A percentile compares a stretch with the other conserved stretches of the same genome.
Conservation (phyloP, 305 asterid species). For the Solanum hybrid region DNA sequence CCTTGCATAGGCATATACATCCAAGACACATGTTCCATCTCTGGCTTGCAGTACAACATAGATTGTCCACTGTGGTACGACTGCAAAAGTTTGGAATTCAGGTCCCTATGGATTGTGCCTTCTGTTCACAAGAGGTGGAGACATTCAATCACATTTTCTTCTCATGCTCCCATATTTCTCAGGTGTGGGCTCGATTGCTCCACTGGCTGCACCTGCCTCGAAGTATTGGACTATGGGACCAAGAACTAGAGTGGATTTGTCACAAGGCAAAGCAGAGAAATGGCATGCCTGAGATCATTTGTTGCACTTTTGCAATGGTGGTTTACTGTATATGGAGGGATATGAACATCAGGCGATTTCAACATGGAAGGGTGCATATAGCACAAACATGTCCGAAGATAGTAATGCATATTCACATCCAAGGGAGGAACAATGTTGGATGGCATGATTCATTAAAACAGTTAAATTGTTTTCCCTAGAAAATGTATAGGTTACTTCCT, state of each 20-base stretch:
- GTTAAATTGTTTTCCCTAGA: not conserved
- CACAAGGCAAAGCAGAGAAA: not conserved
- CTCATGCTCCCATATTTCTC: not conserved
- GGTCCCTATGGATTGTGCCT: not conserved
- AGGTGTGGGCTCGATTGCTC: not conserved
- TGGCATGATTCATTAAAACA: not conserved
- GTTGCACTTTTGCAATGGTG: not conserved
- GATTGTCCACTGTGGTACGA: not conserved
- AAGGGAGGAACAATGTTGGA: not conserved
- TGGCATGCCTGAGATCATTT: not conserved
- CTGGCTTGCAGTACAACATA: too few relatives aligned
- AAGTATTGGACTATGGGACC: not conserved
- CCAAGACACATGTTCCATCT: not conserved
- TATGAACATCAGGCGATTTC: not conserved
- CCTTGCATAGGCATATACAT: not conserved
- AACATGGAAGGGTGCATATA: not conserved
- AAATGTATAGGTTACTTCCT: not conserved
- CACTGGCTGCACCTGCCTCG: not conserved
- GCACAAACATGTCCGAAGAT: not conserved
- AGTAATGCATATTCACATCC: not conserved
- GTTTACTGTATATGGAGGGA: not conserved
- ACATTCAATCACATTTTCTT: not conserved
- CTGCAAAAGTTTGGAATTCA: not conserved
- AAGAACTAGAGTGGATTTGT: not conserved
- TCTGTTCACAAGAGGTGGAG: not conserved